phyloP scores from a whole-genome alignment of 345 rosid genomes.

The Alliaria petiolata region DNA sequence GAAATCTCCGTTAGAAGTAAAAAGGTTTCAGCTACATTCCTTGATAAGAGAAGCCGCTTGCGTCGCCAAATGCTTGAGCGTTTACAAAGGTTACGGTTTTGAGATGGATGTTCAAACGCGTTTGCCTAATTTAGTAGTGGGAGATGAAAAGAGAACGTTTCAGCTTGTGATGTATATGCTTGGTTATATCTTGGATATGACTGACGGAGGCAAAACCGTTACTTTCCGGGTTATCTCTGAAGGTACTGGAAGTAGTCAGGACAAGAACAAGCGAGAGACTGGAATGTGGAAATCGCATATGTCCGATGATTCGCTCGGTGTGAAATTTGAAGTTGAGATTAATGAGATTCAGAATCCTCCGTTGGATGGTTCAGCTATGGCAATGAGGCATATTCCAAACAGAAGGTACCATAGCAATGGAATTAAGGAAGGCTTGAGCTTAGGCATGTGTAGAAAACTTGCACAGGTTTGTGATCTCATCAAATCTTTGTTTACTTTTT shows the following conservation, averaged over 20 bases:
- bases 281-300: slow-evolving; percentile 50
- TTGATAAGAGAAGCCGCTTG: slow-evolving; percentile 83
- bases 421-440: slow-evolving; percentile 63
- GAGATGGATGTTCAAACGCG: slow-evolving; percentile 62
- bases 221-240: slow-evolving; percentile 52
- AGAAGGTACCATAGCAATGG: slow-evolving; percentile 45
- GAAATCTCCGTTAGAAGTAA: slow-evolving; percentile 62
- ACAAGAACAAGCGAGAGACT: slow-evolving; percentile 43
- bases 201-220: slow-evolving; percentile 56
- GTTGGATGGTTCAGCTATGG: slow-evolving; percentile 37
- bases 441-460: slow-evolving; percentile 87
- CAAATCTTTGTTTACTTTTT: not conserved
- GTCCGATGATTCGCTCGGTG: slow-evolving; percentile 43
- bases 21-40: slow-evolving; percentile 62
- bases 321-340: slow-evolving; percentile 75
- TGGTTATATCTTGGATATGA: slow-evolving; percentile 66
- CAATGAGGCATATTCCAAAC: slow-evolving; percentile 29
- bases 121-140: slow-evolving; percentile 71
- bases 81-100: slow-evolving; percentile 64
- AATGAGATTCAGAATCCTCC: slow-evolving; percentile 39
- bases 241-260: slow-evolving; percentile 42
- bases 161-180: slow-evolving; percentile 93
- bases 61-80: slow-evolving; percentile 78
- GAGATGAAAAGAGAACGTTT: slow-evolving; percentile 81
- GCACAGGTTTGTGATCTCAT: slow-evolving; percentile 59